Evolutionary conservation across 2,329 filamentous ascomycete genomes (phyloP), one percentile per base, ranked within the genome.

Genomic region (Arthroderma uncinatum): DNA sequence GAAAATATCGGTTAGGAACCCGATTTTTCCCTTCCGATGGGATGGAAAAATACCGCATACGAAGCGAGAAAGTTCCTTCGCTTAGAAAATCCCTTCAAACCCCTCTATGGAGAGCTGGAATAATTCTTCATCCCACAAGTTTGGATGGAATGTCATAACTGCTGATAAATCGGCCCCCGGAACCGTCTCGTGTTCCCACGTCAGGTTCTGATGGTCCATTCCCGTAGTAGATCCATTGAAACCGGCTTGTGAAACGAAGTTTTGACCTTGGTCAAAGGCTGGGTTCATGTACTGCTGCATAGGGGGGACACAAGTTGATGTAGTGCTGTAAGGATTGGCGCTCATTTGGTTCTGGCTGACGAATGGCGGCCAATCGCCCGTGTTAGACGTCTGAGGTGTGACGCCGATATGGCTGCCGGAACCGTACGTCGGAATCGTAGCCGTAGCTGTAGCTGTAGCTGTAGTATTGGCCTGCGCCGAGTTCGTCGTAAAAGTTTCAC

Each of bases 121-220:
- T 10, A 53, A 21, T 16, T 60, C 57, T 25, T 62, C 59, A 48
- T 62, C 60, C 57, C 57, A 62, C 16, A 62, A 52, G 56, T 58
- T 59, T 10, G 59, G 59, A 14, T 57, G 55, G 21, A 58, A 50
- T n/a, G 58, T 25, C 19, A 60, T 23, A 2, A 56, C 56, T 3
- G 56, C 52, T 16, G 56, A 55, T 10, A 59, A 34, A 54, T 58
- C 58, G 5, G 48, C 48, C 6, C 56, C 56, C 0, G 55, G 52
- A 23, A 53, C 36, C 28, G 44, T 57, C 4, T 12, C 48, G 10
- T 55, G 39, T 37, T 34, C 25, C 58, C 58, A 60, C 8, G 7
- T 23, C 33, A 34, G 10, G 33, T 30, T 42, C 8, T 55, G 53
- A 19, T 40, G 19, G 37, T 33, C 53, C 21, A 44, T 55, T n/a